Percentiles rank a stretch among this genome's conserved stretches.
These are phyloP conservation scores for Phialophora macrospora DNA, from an alignment of 2,329 filamentous ascomycete genomes.

Conservation along the genomic window DNA sequence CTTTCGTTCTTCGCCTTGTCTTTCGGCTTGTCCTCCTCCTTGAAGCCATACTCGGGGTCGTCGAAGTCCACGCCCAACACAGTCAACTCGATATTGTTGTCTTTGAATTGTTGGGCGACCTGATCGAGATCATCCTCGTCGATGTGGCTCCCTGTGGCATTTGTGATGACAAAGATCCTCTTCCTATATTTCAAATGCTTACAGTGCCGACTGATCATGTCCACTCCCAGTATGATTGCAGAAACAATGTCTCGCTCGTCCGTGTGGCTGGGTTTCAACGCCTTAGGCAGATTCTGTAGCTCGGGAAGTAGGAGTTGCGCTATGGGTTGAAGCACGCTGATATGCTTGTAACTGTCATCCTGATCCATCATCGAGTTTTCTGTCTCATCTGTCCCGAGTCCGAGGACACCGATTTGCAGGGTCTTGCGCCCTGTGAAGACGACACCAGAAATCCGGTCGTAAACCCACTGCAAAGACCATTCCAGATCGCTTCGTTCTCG, in stretches of 20 bases:
- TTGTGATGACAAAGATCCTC: constrained; percentile 82
- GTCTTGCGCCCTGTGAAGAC: constrained; percentile 76
- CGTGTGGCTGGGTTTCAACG: constrained; percentile 70
- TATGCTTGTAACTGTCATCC: constrained; percentile 77
- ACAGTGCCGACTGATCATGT: constrained; percentile 81
- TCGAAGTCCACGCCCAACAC: constrained; percentile 95
- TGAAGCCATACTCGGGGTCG: constrained; percentile 84
- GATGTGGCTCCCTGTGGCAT: constrained; percentile 70
- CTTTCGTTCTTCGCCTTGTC: constrained; percentile 77
- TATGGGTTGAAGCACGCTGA: constrained; percentile 70
- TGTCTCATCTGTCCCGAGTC: constrained; percentile 78
- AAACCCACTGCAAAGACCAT: constrained; percentile 88
- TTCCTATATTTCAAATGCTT: constrained; percentile 81
- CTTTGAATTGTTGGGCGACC: constrained; percentile 52
- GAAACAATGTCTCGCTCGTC: constrained; percentile 80
- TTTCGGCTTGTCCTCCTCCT: constrained; percentile 81
- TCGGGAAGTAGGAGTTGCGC: constrained; percentile 72
- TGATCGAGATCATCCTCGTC: constrained; percentile 69
- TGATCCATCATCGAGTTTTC: constrained; percentile 69
- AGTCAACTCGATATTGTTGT: constrained; percentile 78
- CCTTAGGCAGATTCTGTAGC: constrained; percentile 66
- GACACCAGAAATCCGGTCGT: constrained; percentile 85
- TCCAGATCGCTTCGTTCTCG: constrained; percentile 81
- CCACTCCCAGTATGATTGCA: constrained; percentile 80
- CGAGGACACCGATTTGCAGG: constrained; percentile 76